Conservation (phyloP, 257 asterid species). For the Rhazya stricta region DNA sequence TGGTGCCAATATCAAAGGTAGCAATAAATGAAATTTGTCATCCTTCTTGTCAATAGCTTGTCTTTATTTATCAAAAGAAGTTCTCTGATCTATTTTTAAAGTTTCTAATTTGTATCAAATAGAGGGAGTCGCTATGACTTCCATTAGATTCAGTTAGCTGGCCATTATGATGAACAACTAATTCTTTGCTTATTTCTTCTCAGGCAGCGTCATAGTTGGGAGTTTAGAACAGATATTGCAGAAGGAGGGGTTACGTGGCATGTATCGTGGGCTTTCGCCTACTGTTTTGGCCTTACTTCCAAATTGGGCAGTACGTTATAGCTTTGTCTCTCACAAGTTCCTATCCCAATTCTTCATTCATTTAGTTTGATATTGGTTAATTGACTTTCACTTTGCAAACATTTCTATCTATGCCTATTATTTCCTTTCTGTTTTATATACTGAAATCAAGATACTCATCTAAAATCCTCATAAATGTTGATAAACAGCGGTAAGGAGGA, state of each 20-base stretch:
- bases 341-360: not conserved
- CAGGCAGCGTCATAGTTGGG: conserved; percentile 86
- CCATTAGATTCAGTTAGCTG: not conserved
- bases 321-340: not conserved
- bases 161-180: not conserved
- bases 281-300: conserved; percentile 92
- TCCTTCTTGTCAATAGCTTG: not conserved
- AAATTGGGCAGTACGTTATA: conserved; percentile 80
- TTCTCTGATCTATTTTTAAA: not conserved
- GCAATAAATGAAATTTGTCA: not conserved
- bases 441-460: not conserved
- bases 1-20: conserved; percentile 69
- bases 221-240: conserved; percentile 77
- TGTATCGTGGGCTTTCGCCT: conserved; percentile 97
- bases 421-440: not conserved
- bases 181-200: conserved; percentile 22
- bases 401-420: not conserved
- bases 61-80: not conserved
- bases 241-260: conserved; percentile 87
- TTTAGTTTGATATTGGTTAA: not conserved
- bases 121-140: not conserved
- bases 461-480: not conserved
- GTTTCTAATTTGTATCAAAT: not conserved
- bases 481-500: not conserved
- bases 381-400: not conserved